Percentiles rank a stretch among this genome's conserved stretches.
These are phyloP conservation scores for Tulasnella sp. DNA, from an alignment of 768 basidiomycete species.

Conservation along the genomic window DNA sequence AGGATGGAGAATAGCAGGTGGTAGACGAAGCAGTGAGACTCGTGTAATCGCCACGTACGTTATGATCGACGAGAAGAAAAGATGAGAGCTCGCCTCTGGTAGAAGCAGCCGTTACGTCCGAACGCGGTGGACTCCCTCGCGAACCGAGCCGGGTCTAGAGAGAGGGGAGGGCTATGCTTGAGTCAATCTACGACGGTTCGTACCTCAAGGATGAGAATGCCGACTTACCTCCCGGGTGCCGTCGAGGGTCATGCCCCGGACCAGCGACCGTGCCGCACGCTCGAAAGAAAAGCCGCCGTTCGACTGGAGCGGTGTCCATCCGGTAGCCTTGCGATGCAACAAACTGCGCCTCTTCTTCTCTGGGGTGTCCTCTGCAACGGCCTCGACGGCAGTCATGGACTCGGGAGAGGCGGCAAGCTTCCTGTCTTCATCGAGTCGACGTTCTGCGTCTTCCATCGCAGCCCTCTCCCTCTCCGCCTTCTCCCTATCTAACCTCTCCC, in stretches of 20 bases:
- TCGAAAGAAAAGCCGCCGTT: constrained; percentile 7
- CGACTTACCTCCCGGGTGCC: constrained; percentile 1
- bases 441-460: constrained; percentile 8
- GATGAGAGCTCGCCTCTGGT: background rate
- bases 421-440: constrained; percentile 1
- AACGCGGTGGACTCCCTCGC: background rate
- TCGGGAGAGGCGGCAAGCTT: background rate
- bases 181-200: constrained; percentile 1
- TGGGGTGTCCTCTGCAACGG: background rate
- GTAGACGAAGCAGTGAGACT: too few relatives aligned
- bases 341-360: background rate
- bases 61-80: constrained; percentile 5
- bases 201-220: background rate
- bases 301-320: constrained; percentile 9
- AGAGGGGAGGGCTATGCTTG: background rate
- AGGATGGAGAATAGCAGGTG: too few relatives aligned
- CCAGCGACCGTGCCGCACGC: constrained; percentile 4
- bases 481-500: background rate
- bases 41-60: constrained; percentile 3
- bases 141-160: background rate
- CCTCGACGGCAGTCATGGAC: background rate
- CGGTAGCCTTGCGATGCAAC: constrained; percentile 3
- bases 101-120: background rate
- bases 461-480: background rate
- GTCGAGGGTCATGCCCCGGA: background rate